Evolutionary conservation across 352 stramenopile species (phyloP).

Genomic region (Phytophthora citrophthora): DNA sequence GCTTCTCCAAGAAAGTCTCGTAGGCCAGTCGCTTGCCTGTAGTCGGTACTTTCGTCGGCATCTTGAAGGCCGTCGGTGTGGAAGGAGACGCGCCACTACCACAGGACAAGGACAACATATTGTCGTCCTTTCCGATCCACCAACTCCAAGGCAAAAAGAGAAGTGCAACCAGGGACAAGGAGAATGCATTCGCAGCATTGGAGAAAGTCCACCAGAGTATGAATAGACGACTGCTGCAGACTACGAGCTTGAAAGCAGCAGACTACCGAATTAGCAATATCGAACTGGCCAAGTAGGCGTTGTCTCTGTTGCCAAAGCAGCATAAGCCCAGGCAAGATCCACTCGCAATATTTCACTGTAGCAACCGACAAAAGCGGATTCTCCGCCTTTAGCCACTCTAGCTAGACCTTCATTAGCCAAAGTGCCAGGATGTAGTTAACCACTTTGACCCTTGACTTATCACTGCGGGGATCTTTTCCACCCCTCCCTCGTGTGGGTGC

Average conservation of each 20-base stretch:
- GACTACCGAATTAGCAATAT: slow-evolving; percentile 25
- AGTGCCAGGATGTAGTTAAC: background rate
- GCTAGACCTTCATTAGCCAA: slow-evolving; percentile 10
- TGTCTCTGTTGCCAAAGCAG: background rate
- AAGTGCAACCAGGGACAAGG: slow-evolving; percentile 10
- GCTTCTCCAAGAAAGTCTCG: slow-evolving; percentile 43
- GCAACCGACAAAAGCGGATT: slow-evolving; percentile 8
- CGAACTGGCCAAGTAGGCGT: slow-evolving; percentile 14
- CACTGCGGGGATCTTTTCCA: too few relatives aligned
- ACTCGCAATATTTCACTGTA: slow-evolving; percentile 17
- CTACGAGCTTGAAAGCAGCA: too few relatives aligned
- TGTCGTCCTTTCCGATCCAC: too few relatives aligned
- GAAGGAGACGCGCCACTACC: slow-evolving; percentile 17
- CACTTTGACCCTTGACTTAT: background rate
- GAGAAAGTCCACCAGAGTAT: too few relatives aligned
- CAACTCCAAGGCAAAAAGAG: slow-evolving; percentile 13
- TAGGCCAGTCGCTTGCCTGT: slow-evolving; percentile 31
- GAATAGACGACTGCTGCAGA: too few relatives aligned
- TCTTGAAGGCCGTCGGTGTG: slow-evolving; percentile 25
- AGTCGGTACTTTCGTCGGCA: background rate
- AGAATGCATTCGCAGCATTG: too few relatives aligned
- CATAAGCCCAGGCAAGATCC: slow-evolving; percentile 20
- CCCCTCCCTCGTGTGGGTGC: slow-evolving; percentile 8
- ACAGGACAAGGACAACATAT: slow-evolving; percentile 37
- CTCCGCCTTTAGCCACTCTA: background rate